Base-by-base conservation (phyloP, 495 filamentous ascomycete species). In the Xylona heveae region DNA sequence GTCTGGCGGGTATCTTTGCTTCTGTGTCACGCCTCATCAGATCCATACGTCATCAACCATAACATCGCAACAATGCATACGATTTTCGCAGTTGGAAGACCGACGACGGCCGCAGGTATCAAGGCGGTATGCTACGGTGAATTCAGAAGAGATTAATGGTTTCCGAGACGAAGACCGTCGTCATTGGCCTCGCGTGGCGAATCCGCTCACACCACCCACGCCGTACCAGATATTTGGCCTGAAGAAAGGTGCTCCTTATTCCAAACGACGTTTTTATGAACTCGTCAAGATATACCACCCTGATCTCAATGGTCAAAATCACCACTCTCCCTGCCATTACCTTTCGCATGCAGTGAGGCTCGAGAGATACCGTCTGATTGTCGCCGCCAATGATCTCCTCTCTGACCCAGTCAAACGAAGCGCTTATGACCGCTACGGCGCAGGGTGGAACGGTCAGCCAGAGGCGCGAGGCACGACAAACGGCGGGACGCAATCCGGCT, bases 211-310 rank as follows among this genome's bases (percentile, higher is more conserved):
- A 46, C 28, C 55, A 21, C 78, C 78, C n/a, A 88, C 85, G 0
- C 88, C 88, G 0, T 95, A 97, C 49, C 78, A 97, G 40, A 78
- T 97, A 41, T 69, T 95, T 40, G 57, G 68, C 28, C 59, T 71
- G 36, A 54, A 61, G 19, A 64, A 54, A 38, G 56, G 47, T 17
- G 66, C 66, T 12, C 64, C 71, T 10, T 97, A 97, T 48, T 72
- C 66, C 38, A 95, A 95, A 52, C 44, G 52, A 10, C 64, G 73
- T 19, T 97, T 78, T 61, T 82, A 84, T 48, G 68, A 90, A 40
- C 64, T 97, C 19, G 84, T 91, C 22, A 95, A 93, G 55, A 56
- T 91, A 30, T 97, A 97, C 52, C 88, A 97, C 43, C 88, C 88
- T 0, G 88, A 97, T 53, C 71, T 68, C 15, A 57, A 64, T 26